Conservation (phyloP, 179 eudicot species). For the Nepenthes alata region DNA sequence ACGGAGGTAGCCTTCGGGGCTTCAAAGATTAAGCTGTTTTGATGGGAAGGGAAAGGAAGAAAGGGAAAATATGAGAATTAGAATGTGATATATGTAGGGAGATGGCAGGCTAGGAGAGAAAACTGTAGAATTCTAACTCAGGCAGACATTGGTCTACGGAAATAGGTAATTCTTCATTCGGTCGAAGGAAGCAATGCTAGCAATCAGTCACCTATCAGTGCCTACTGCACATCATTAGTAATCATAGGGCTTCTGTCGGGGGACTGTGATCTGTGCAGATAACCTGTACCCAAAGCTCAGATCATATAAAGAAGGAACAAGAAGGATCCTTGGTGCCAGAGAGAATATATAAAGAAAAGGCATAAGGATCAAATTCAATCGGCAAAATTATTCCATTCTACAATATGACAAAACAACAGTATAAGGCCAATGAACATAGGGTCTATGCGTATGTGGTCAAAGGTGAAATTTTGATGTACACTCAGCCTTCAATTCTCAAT, state of each 20-base stretch:
- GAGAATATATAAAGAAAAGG: too few relatives aligned
- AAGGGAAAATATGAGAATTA: conserved; percentile 62
- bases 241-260: conserved; percentile 62
- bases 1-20: conserved; percentile 72
- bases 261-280: conserved; percentile 42
- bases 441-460: too few relatives aligned
- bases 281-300: conserved; percentile 33
- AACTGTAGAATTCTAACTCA: conserved; percentile 14
- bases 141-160: conserved; percentile 7
- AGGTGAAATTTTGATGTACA: too few relatives aligned
- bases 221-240: conserved; percentile 27
- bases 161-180: conserved; percentile 1
- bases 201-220: conserved; percentile 45
- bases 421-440: too few relatives aligned
- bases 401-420: too few relatives aligned
- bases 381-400: too few relatives aligned
- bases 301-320: conserved; percentile 1
- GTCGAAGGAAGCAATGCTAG: conserved; percentile 2
- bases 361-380: too few relatives aligned
- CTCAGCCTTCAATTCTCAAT: too few relatives aligned
- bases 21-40: conserved; percentile 84
- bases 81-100: conserved; percentile 32
- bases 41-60: conserved; percentile 68
- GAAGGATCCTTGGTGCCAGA: too few relatives aligned
- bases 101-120: conserved; percentile 25